A percentile compares a stretch with the other conserved stretches of the same genome.
These are phyloP conservation scores for Flaveria linearis DNA, from an alignment of 129 eudicot species.

Conservation along the genomic window DNA sequence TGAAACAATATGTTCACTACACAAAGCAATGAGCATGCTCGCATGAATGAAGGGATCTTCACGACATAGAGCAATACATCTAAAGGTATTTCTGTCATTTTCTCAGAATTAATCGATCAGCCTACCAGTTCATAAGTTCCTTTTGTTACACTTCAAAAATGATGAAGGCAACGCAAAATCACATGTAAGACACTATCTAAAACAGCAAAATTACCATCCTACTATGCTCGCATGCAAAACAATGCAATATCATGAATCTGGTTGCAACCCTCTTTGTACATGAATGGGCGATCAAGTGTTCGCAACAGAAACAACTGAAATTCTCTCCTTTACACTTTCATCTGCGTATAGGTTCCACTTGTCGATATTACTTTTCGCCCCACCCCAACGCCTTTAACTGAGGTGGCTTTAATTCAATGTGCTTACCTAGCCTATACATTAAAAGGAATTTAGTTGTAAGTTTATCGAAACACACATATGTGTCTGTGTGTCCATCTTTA, in stretches of 20 bases:
- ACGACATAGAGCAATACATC: not conserved
- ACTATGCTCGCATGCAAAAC: conserved; percentile 4
- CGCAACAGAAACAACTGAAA: not conserved
- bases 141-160: not conserved
- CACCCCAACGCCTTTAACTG: conserved; percentile 78
- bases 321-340: conserved; percentile 10
- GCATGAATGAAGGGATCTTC: not conserved
- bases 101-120: not conserved
- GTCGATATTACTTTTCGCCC: conserved; percentile 32
- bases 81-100: not conserved
- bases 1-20: too few relatives aligned
- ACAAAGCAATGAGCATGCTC: not conserved
- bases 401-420: conserved; percentile 63
- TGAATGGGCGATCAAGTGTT: not conserved
- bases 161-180: not conserved
- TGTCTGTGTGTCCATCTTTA: not conserved
- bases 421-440: conserved; percentile 71
- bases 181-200: not conserved
- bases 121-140: not conserved
- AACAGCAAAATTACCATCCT: conserved; percentile 19
- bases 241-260: not conserved
- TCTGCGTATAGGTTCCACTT: not conserved
- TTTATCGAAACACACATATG: not conserved
- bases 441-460: conserved; percentile 15
- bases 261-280: conserved; percentile 1